Conservation (phyloP, 768 basidiomycete species). For the Auricularia sp. region DNA sequence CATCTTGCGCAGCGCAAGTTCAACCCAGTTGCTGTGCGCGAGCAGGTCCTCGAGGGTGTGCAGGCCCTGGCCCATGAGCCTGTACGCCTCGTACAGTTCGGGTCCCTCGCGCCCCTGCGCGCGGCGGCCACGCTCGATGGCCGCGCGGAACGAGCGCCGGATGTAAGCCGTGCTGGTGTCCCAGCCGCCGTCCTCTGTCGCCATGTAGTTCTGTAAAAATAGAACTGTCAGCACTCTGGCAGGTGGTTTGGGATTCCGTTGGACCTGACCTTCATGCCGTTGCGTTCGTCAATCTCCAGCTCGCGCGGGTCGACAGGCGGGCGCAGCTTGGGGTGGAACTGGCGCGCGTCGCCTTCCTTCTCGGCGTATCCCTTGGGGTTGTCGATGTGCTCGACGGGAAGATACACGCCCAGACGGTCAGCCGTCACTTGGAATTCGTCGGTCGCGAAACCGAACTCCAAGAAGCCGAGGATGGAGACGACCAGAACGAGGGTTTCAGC, state of each 20-base stretch:
- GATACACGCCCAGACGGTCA: constrained; percentile 66
- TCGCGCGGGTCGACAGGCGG: constrained; percentile 65
- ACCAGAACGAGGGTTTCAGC: constrained; percentile 53
- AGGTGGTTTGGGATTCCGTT: background rate
- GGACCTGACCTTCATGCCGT: constrained; percentile 61
- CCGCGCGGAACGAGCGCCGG: constrained; percentile 47
- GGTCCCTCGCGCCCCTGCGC: constrained; percentile 41
- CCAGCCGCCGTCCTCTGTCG: constrained; percentile 55
- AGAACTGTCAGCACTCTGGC: too few relatives aligned
- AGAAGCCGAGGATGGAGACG: constrained; percentile 47
- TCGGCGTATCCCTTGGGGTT: constrained; percentile 66
- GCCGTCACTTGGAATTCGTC: constrained; percentile 62
- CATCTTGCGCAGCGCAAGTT: constrained; percentile 58
- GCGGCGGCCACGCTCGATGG: constrained; percentile 59
- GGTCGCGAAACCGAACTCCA: constrained; percentile 56
- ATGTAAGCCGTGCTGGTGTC: constrained; percentile 66
- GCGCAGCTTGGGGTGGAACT: constrained; percentile 59
- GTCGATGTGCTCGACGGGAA: constrained; percentile 71
- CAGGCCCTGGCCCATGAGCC: constrained; percentile 56
- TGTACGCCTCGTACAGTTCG: constrained; percentile 57
- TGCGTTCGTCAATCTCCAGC: constrained; percentile 63
- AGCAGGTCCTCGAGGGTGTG: constrained; percentile 66
- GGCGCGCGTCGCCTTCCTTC: constrained; percentile 61
- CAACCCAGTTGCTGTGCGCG: constrained; percentile 75
- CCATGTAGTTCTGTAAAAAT: constrained; percentile 58